Evolutionary conservation across 108 stramenopile species (phyloP).

Genomic region (Nitzschia palea): DNA sequence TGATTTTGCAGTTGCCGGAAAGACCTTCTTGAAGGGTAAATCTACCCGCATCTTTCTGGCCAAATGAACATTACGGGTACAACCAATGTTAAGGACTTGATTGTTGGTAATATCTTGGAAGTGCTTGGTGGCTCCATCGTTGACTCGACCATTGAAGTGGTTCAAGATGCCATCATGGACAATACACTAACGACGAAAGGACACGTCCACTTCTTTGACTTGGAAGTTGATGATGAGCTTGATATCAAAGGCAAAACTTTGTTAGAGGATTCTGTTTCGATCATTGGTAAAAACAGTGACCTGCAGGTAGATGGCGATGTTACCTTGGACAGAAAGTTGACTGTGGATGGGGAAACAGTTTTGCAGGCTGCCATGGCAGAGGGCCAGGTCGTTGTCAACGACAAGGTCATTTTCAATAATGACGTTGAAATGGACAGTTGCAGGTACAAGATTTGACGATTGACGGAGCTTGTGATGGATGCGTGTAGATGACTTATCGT

Average conservation of each 20-base stretch:
- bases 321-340: not conserved
- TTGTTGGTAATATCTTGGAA: not conserved
- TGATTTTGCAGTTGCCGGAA: too few relatives aligned
- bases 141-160: not conserved
- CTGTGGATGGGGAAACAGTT: not conserved
- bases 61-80: not conserved
- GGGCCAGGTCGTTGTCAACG: too few relatives aligned
- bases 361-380: too few relatives aligned
- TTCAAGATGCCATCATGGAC: not conserved
- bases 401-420: too few relatives aligned
- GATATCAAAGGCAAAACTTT: not conserved
- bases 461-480: too few relatives aligned
- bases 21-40: too few relatives aligned
- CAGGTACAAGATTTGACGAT: too few relatives aligned
- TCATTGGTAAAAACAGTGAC: not conserved
- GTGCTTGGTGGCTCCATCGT: not conserved
- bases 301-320: not conserved
- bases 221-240: not conserved
- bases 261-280: not conserved
- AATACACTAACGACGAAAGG: not conserved
- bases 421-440: too few relatives aligned
- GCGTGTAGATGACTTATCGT: too few relatives aligned
- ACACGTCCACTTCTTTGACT: not conserved
- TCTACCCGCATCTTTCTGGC: too few relatives aligned
- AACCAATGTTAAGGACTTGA: not conserved